These are phyloP conservation scores for Trichoderma sp. DNA, from an alignment of 2,329 filamentous ascomycete genomes.

Conservation along the genomic window DNA sequence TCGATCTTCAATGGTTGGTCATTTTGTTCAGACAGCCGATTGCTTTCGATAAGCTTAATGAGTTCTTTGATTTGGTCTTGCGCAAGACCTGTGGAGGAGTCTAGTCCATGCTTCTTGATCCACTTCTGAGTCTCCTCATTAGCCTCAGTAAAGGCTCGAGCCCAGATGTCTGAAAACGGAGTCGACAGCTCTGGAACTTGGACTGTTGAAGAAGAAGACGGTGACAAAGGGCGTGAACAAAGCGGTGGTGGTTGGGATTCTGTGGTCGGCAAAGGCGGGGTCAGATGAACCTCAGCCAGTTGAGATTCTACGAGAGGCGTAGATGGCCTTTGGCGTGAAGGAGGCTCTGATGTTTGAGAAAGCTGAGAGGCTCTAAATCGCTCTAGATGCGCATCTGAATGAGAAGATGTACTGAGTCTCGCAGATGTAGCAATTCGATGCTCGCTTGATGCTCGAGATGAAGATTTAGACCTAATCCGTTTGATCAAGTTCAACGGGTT, in stretches of 20 bases:
- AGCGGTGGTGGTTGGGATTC: background rate
- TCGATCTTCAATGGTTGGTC: background rate
- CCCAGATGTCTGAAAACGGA: background rate
- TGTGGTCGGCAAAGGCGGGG: background rate
- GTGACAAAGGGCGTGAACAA: background rate
- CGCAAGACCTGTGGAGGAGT: background rate
- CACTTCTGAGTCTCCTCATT: background rate
- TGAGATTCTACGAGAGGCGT: background rate
- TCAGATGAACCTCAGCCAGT: background rate
- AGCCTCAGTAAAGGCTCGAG: background rate
- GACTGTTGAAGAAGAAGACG: background rate
- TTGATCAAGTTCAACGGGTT: too few species aligned
- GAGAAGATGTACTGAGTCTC: background rate
- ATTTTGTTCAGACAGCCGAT: background rate
- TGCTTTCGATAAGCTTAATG: background rate
- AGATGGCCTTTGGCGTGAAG: background rate
- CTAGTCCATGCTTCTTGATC: background rate
- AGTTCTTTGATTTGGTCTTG: background rate
- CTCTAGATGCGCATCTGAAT: background rate
- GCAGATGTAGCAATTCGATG: background rate
- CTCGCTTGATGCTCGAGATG: background rate
- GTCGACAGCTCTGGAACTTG: background rate
- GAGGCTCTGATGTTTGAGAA: background rate
- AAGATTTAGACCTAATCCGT: background rate
- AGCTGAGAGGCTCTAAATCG: too few species aligned